These are phyloP conservation scores for Chalciporus piperatus DNA, from an alignment of 768 basidiomycete species.

Conservation along the genomic window DNA sequence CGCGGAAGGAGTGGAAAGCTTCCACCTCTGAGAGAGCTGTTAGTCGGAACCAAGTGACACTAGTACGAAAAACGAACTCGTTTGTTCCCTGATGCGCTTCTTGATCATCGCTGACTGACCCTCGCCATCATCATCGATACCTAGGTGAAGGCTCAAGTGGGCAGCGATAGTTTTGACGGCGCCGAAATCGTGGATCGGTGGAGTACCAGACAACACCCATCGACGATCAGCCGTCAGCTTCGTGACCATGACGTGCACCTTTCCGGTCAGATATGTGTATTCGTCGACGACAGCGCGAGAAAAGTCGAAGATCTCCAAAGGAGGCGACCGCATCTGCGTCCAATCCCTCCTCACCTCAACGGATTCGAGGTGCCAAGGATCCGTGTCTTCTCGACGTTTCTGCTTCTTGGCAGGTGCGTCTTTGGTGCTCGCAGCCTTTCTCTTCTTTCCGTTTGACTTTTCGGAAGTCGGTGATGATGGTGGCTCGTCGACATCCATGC, in stretches of 20 bases:
- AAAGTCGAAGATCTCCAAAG: conserved; percentile 92
- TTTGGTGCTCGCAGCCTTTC: conserved; percentile 36
- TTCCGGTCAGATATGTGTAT: conserved; percentile 87
- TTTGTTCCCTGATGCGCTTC: conserved; percentile 80
- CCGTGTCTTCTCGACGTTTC: conserved; percentile 59
- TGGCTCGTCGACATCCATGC: conserved; percentile 59
- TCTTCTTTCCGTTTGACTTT: conserved; percentile 43
- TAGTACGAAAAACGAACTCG: conserved; percentile 47
- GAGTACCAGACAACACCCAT: conserved; percentile 97
- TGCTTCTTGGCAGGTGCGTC: conserved; percentile 49
- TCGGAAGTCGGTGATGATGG: conserved; percentile 32
- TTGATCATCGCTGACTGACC: conserved; percentile 72
- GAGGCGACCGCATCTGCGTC: conserved; percentile 77
- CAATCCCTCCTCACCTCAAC: conserved; percentile 66
- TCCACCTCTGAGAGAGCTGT: conserved; percentile 62
- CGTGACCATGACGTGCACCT: conserved; percentile 75
- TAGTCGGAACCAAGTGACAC: conserved; percentile 10
- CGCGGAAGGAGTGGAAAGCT: conserved; percentile 94
- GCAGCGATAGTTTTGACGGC: conserved; percentile 89
- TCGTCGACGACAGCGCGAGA: conserved; percentile 89
- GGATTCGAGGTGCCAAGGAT: conserved; percentile 76
- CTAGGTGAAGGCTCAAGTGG: conserved; percentile 87
- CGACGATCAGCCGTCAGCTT: conserved; percentile 72
- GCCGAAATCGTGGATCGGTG: conserved; percentile 87
- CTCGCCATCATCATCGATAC: conserved; percentile 86